These are phyloP conservation scores for Microbotryum lychnidis-dioicae DNA, from an alignment of 1,284 basidiomycete genomes.

Conservation along the genomic window DNA sequence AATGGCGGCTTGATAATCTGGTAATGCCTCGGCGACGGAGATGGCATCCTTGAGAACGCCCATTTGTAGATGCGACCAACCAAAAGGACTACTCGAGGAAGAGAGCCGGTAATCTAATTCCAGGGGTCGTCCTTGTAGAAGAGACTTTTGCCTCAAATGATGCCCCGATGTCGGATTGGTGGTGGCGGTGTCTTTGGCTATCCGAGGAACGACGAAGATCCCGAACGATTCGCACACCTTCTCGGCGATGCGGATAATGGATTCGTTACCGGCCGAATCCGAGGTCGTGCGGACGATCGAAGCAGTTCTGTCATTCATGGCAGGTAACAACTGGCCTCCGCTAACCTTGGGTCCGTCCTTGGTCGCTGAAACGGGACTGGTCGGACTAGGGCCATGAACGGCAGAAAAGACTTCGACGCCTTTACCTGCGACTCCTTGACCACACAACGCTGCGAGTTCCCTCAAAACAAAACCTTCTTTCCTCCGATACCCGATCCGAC, in stretches of 20 bases:
- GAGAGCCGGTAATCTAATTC: constrained; percentile 40
- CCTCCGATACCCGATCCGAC: constrained; percentile 66
- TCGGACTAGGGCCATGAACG: not conserved
- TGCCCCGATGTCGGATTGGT: not conserved
- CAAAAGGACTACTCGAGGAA: not conserved
- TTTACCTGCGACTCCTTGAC: constrained; percentile 22
- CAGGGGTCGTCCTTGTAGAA: constrained; percentile 33
- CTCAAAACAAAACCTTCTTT: constrained; percentile 80
- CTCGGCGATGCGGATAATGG: constrained; percentile 62
- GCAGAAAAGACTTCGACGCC: constrained; percentile 18
- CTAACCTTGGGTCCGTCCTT: constrained; percentile 7
- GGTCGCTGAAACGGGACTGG: constrained; percentile 6
- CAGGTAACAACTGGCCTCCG: not conserved
- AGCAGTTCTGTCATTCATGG: not conserved
- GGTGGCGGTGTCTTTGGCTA: not conserved
- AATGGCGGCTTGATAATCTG: constrained; percentile 35
- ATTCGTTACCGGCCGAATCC: constrained; percentile 61
- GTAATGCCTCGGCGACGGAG: constrained; percentile 72
- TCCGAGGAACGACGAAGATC: constrained; percentile 42
- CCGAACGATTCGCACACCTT: constrained; percentile 69
- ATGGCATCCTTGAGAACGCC: constrained; percentile 85
- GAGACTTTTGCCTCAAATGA: constrained; percentile 3
- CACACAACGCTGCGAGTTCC: constrained; percentile 44
- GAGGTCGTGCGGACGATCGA: constrained; percentile 22
- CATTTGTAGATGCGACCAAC: constrained; percentile 72